Evolutionary conservation across 805 yeast species (phyloP).

Genomic region (Cyberlindnera amylophila): DNA sequence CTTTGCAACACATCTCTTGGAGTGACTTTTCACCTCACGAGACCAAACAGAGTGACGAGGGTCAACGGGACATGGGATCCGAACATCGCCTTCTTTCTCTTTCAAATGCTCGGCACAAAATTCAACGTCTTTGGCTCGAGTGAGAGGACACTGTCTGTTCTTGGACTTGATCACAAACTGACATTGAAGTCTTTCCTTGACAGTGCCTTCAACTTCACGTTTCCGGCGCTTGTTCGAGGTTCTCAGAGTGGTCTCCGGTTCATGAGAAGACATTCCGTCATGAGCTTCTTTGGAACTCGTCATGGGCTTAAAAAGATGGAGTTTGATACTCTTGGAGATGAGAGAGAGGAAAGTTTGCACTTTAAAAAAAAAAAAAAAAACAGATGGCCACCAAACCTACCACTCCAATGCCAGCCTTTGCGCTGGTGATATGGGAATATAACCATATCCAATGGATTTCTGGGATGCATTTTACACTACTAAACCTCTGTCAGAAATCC

Average conservation of each 20-base stretch:
- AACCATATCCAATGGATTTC: too few species aligned
- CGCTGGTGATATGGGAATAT: too few species aligned
- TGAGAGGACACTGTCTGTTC: constrained; percentile 58
- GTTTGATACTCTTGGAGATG: too few species aligned
- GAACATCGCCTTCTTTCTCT: constrained; percentile 23
- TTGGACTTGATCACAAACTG: constrained; percentile 46
- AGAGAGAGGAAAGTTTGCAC: too few species aligned
- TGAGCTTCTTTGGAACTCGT: too few species aligned
- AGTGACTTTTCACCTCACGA: constrained; percentile 50
- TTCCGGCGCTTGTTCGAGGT: constrained; percentile 10
- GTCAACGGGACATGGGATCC: constrained; percentile 77
- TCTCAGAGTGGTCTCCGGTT: background rate
- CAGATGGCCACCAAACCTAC: too few species aligned
- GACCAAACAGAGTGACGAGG: constrained; percentile 71
- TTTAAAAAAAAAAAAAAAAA: too few species aligned
- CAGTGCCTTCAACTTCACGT: constrained; percentile 9
- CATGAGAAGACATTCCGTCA: background rate
- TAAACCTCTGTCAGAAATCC: too few species aligned
- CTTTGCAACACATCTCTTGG: constrained; percentile 55
- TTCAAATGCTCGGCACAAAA: constrained; percentile 63
- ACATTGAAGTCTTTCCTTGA: constrained; percentile 35
- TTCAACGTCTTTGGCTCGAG: constrained; percentile 42
- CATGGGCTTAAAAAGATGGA: too few species aligned
- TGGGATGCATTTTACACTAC: too few species aligned
- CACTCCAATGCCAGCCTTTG: too few species aligned